Base-by-base conservation (phyloP, 148 eudicot genomes). In the Tetragonia tetragonoides region DNA sequence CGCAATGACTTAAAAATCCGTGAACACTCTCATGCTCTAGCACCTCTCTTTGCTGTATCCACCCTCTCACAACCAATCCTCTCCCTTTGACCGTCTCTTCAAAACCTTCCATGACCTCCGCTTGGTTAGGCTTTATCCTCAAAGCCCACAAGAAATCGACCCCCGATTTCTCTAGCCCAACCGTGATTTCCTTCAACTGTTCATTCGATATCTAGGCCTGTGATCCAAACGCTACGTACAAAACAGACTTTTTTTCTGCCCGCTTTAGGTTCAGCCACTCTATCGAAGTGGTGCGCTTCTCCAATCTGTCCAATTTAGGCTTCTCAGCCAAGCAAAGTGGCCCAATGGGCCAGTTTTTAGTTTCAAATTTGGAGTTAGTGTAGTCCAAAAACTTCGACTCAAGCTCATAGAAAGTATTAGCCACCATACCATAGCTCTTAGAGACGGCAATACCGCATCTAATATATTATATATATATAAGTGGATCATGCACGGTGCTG, bases 1-100 rank as follows among this genome's bases (percentile, higher is more conserved):
- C 91, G 14, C 92, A 89, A 24, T 91, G 95, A 71, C 92, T 89
- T 63, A 91, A 18, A 73, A 91, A 91, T 6, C 92, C 91, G 12
- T 77, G 41, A 0, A 91, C 81, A 8, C 77, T 71, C 34, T 54
- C 74, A 15, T 89, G 95, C 8, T 42, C 81, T 0, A 91, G 80
- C 10, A 91, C 83, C 56, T 73, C 84, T 54, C 77, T 77, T 80
- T 91, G 91, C 60, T 89, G 88, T 12, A 91, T 88, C 95, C 95
- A 91, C 34, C 85, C 92, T 61, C 56, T 83, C 62, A 87, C 85
- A 3, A 91, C 68, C 7, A 89, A 14, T 0, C 92, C 91, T 72
- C 87, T 86, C 4, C 71, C 88, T 63, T 75, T 83, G 18, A 87
- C 85, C 39, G 80, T 80, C 20, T 80, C 83, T 41, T 83, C 83